Evolutionary conservation across 495 filamentous ascomycete species (phyloP), one percentile per base, ranked within the genome.

Genomic region (Lasiosphaeria hispida): DNA sequence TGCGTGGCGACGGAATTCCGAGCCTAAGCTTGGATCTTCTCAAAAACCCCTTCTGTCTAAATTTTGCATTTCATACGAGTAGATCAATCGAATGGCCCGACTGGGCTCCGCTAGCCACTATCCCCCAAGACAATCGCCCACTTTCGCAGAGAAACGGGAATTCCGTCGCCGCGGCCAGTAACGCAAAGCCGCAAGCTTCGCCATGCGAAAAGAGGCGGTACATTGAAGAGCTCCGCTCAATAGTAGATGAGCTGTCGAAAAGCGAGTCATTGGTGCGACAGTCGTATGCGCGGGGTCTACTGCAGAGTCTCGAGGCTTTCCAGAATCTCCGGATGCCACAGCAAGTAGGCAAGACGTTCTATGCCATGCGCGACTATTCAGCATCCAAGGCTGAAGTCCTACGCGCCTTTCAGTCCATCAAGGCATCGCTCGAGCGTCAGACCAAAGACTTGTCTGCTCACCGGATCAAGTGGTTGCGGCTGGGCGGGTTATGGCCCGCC

Each of bases 401-500:
- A 3, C 39, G 39, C 3, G 4, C 63, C 42, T 64, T 76, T 30
- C 44, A 47, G 44, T 55, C 48, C 5, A 42, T 81, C 8, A 65
- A 44, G 10, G 39, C 35, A 1, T 57, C 63, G 4, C 58, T 76
- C 34, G 54, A 62, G 10, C 35, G 53, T 3, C 62, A 67, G n/a
- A 45, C 56, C 0, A 9, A 37, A 0, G 53, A 51, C 3, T 47
- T 73, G 3, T 60, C 66, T 5, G 71, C 80, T 45, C 4, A 37
- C 33, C 70, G 73, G 10, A 63, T 58, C 18, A 6, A 18, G 18
- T 87, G 84, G 84, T 69, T 87, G 8, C 39, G 69, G 19, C 39
- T 63, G 11, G 80, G 76, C 13, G 65, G 64, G 6, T 59, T 88
- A 1, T 84, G 82, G 78, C 85, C 86, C 13, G 69, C 67, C 15